A percentile compares a stretch with the other conserved stretches of the same genome.
phyloP scores from a whole-genome alignment of 345 rosid genomes.

The Alliaria petiolata region DNA sequence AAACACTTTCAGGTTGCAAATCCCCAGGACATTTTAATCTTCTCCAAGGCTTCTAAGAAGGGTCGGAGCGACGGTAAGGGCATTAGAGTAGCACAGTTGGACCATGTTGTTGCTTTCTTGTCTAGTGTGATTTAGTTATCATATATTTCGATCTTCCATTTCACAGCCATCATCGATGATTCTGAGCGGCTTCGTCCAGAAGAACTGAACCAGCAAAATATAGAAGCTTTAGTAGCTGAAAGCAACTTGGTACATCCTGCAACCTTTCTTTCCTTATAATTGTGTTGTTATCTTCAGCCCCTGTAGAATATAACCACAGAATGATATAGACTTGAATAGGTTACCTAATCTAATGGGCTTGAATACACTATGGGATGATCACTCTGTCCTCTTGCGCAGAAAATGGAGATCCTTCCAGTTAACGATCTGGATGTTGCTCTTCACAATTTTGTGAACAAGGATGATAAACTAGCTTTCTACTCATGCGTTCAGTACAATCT shows the following conservation, averaged over 20 bases:
- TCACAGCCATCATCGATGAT: constrained; percentile 69
- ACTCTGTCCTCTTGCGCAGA: constrained; percentile 49
- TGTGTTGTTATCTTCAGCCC: neutral
- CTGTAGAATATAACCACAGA: neutral
- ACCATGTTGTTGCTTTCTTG: neutral
- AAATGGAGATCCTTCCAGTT: constrained; percentile 98
- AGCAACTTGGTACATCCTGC: constrained; percentile 69
- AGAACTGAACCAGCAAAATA: constrained; percentile 95
- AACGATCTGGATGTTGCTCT: constrained; percentile 90
- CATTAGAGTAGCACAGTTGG: neutral
- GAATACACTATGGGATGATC: constrained; percentile 8
- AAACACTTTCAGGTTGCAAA: constrained; percentile 72
- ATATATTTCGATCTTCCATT: constrained; percentile 15
- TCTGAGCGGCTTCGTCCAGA: constrained; percentile 95
- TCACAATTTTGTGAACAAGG: constrained; percentile 94
- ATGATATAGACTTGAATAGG: constrained; percentile 2
- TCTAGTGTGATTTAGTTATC: neutral
- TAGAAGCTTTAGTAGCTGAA: constrained; percentile 98
- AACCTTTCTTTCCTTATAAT: constrained; percentile 2
- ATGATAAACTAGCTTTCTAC: constrained; percentile 90
- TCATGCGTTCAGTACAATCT: constrained; percentile 81
- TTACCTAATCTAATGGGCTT: constrained; percentile 13
- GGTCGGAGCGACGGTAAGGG: constrained; percentile 52
- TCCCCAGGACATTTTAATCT: constrained; percentile 97
- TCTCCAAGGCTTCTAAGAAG: constrained; percentile 81